Base-by-base conservation (phyloP, 805 yeast genomes). In the Nematodospora valgi region DNA sequence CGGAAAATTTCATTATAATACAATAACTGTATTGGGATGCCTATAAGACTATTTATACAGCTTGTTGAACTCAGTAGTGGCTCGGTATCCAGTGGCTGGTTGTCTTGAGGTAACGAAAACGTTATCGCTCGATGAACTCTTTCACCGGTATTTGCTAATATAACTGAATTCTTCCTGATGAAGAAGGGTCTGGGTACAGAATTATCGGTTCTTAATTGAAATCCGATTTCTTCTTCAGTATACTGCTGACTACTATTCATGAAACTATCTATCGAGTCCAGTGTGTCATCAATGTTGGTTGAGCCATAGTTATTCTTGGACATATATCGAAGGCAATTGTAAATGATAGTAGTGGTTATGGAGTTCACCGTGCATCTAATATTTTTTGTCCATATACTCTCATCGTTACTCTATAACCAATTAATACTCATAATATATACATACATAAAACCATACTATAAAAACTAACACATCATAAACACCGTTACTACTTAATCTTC, bases 81-180 rank as follows among this genome's bases (percentile, higher is more conserved):
- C 8, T 27, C 41, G 6, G 16, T 31, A 25, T 43, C 39, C 7
- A 36, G 27, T 17, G 20, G 15, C 11, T 17, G 22, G n/a, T 30
- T 17, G 16, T 9, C 23, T 10, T 15, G 10, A 13, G 35, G 22
- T 15, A 21, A 17, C 6, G 30, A 10, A 4, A 40, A 24, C 14
- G 68, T 57, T 14, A 61, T 35, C 2, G 58, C 38, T 19, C 70
- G 49, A 23, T 55, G 62, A 2, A 66, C 70, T 29, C 62, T 47
- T 38, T 61, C 60, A 2, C 72, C 72, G 2, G 70, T 56, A 4
- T 44, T 44, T 5, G 72, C 64, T 14, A 67, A 37, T 26, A 67
- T 67, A 8, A 67, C 70, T 10, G 69, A 61, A 30, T 57, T 54
- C 38, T 44, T 51, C 30, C 58, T 45, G 19, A 23, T 27, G 23